Percentiles rank a stretch among this genome's conserved stretches.
These are phyloP conservation scores for Pleurotus giganteus DNA, from an alignment of 768 basidiomycete genomes.

Conservation along the genomic window DNA sequence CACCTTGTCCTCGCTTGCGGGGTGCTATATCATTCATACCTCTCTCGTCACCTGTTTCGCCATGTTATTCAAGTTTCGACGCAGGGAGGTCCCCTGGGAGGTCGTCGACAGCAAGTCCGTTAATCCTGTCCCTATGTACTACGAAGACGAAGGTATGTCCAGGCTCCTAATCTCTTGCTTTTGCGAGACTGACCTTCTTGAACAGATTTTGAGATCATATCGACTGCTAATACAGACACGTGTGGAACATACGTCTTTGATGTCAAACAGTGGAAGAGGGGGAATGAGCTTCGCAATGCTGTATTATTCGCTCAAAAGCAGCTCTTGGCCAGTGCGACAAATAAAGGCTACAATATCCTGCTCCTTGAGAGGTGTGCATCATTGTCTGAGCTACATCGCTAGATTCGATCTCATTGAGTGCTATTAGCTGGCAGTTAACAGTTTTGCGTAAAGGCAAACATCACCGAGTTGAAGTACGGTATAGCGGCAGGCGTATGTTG, in stretches of 20 bases:
- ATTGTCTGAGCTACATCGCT: background rate
- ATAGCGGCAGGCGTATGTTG: conserved; percentile 57
- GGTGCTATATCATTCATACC: background rate
- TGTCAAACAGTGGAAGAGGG: conserved; percentile 42
- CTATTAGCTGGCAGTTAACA: conserved; percentile 63
- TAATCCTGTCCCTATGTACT: conserved; percentile 62
- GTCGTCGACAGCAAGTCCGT: conserved; percentile 67
- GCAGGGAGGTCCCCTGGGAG: conserved; percentile 71
- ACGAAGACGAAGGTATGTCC: conserved; percentile 55
- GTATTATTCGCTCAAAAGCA: conserved; percentile 64
- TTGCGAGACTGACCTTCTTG: conserved; percentile 7
- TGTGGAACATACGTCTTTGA: conserved; percentile 66
- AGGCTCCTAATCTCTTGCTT: background rate
- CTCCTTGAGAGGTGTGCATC: conserved; percentile 60
- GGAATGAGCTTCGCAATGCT: conserved; percentile 47
- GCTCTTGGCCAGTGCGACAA: conserved; percentile 52
- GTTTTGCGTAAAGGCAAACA: conserved; percentile 59
- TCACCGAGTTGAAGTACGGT: conserved; percentile 68
- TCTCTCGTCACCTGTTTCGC: conserved; percentile 11
- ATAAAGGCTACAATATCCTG: conserved; percentile 60
- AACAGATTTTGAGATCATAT: conserved; percentile 58
- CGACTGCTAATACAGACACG: conserved; percentile 51
- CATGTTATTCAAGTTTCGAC: conserved; percentile 47
- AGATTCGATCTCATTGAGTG: conserved; percentile 5
- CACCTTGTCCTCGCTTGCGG: background rate